These are phyloP conservation scores for Bruguiera parviflora DNA, from an alignment of 345 rosid species.

Conservation along the genomic window DNA sequence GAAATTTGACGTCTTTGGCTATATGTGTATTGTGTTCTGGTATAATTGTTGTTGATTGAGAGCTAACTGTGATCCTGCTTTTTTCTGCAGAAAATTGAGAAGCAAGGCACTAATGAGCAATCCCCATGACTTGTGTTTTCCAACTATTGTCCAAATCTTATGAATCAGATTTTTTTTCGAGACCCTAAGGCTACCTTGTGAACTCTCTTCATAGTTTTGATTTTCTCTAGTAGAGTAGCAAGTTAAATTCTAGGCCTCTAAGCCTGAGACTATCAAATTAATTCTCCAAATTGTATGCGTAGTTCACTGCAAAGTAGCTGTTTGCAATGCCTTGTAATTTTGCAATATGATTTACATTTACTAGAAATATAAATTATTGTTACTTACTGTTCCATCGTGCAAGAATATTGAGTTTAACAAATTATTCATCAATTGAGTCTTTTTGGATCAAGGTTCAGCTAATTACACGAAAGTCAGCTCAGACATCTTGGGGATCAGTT, in stretches of 20 bases:
- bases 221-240: neutral
- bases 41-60: neutral
- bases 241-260: neutral
- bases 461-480: neutral
- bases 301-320: neutral
- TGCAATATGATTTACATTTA: constrained; percentile 3
- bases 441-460: too few species aligned
- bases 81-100: constrained; percentile 33
- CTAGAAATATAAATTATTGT: neutral
- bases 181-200: neutral
- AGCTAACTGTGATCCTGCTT: neutral
- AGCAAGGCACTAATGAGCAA: constrained; percentile 23
- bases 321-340: neutral
- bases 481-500: neutral
- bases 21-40: neutral
- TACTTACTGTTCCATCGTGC: neutral
- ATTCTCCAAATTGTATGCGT: neutral
- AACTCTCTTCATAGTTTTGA: neutral
- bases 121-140: constrained; percentile 18
- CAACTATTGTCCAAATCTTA: neutral
- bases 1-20: neutral
- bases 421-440: too few species aligned
- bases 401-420: too few species aligned
- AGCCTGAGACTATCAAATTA: neutral
- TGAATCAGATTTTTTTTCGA: neutral